phyloP scores from a whole-genome alignment of 2,329 filamentous ascomycete species.

The Aspergillus sp. region DNA sequence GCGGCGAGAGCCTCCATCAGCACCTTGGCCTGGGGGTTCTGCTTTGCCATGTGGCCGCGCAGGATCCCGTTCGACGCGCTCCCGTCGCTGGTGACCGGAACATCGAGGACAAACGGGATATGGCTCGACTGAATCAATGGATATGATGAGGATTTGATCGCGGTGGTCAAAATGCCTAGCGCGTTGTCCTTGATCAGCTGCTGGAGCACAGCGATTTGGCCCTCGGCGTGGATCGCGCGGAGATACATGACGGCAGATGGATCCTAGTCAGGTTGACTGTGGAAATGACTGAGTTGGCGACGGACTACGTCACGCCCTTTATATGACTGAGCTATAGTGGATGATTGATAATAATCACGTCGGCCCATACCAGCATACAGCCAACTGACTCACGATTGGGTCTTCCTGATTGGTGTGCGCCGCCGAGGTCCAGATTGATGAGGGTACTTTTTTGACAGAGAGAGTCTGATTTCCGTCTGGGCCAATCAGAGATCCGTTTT shows the following conservation, averaged over 20 bases:
- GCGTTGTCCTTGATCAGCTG: constrained; percentile 59
- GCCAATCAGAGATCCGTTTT: neutral
- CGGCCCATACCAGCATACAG: neutral
- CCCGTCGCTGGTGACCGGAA: constrained; percentile 35
- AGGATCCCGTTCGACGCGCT: constrained; percentile 34
- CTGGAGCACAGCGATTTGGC: constrained; percentile 28
- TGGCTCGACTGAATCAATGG: constrained; percentile 59
- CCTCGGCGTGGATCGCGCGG: constrained; percentile 1
- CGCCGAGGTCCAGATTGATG: constrained; percentile 1
- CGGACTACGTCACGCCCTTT: too few relatives aligned
- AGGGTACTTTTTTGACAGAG: too few relatives aligned
- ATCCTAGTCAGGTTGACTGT: neutral
- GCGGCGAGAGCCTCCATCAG: constrained; percentile 49
- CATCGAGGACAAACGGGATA: constrained; percentile 59
- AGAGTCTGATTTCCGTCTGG: neutral
- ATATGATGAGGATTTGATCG: constrained; percentile 50
- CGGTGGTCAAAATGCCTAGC: constrained; percentile 62
- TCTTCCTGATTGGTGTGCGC: constrained; percentile 6
- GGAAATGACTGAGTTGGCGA: too few relatives aligned
- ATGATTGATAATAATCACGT: neutral
- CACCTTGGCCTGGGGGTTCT: constrained; percentile 63
- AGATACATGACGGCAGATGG: constrained; percentile 1
- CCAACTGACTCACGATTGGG: neutral
- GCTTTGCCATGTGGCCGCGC: constrained; percentile 60
- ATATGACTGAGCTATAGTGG: too few relatives aligned